Percentiles rank a stretch among this genome's conserved stretches.
These are phyloP conservation scores for Ophiostoma piceae DNA, from an alignment of 2,329 filamentous ascomycete species.

Conservation along the genomic window DNA sequence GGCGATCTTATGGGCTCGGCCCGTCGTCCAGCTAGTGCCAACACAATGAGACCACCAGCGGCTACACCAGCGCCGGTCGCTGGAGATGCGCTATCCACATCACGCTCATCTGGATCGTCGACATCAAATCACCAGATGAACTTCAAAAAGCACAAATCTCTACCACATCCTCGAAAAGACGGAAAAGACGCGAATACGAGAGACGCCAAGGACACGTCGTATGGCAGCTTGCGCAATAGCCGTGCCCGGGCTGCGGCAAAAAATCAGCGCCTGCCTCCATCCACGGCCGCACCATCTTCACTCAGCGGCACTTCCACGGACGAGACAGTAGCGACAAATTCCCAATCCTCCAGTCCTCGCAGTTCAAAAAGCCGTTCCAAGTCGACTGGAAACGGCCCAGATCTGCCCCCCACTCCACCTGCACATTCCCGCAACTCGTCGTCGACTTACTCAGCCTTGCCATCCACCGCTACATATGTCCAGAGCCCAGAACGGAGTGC, in stretches of 20 bases:
- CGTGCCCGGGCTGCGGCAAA: slow-evolving; percentile 24
- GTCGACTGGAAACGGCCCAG: slow-evolving; percentile 43
- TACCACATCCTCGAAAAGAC: slow-evolving; percentile 37
- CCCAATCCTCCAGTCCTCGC: slow-evolving; percentile 38
- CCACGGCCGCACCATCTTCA: slow-evolving; percentile 11
- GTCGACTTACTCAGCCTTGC: slow-evolving; percentile 42
- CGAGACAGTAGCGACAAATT: slow-evolving; percentile 26
- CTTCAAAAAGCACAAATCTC: slow-evolving; percentile 39
- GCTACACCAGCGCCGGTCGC: slow-evolving; percentile 4
- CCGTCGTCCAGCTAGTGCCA: slow-evolving; percentile 23
- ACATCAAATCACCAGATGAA: slow-evolving; percentile 23
- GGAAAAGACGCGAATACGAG: slow-evolving; percentile 10
- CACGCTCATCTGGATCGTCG: slow-evolving; percentile 3
- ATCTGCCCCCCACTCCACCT: slow-evolving; percentile 59
- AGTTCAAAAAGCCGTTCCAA: slow-evolving; percentile 41
- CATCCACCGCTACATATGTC: slow-evolving; percentile 40
- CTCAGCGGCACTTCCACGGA: slow-evolving; percentile 31
- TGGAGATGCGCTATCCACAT: slow-evolving; percentile 14
- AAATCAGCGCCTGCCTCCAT: slow-evolving; percentile 27
- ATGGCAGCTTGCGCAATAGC: slow-evolving; percentile 21
- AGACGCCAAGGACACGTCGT: slow-evolving; percentile 25
- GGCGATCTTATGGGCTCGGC: slow-evolving; percentile 21
- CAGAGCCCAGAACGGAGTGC: slow-evolving; percentile 39
- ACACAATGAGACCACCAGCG: slow-evolving; percentile 20
- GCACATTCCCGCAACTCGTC: slow-evolving; percentile 56